Evolutionary conservation across 768 basidiomycete species (phyloP).

Genomic region (Leccinellum luteum): DNA sequence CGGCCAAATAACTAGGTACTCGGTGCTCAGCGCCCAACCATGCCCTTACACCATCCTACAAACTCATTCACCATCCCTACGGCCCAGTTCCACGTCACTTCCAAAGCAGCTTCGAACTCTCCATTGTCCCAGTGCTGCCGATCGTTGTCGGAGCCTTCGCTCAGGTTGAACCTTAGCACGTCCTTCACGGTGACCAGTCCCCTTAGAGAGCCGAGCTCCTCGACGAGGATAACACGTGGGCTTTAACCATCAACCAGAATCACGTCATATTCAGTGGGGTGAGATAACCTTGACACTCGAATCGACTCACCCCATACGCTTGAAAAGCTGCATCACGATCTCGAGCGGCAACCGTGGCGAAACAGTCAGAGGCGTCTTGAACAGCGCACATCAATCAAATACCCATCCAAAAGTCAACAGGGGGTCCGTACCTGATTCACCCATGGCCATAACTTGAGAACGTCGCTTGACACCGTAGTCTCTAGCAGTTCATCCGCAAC

Average conservation of each 20-base stretch:
- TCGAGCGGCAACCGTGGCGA: slow-evolving; percentile 90
- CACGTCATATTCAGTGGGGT: not conserved
- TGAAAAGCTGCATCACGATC: slow-evolving; percentile 97
- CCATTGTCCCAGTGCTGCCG: slow-evolving; percentile 58
- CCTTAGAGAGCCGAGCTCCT: slow-evolving; percentile 74
- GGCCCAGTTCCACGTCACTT: slow-evolving; percentile 60
- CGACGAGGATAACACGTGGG: slow-evolving; percentile 94
- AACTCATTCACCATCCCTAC: slow-evolving; percentile 35
- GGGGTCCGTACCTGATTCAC: slow-evolving; percentile 75
- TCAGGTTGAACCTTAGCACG: slow-evolving; percentile 81
- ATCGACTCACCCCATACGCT: slow-evolving; percentile 86
- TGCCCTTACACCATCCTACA: slow-evolving; percentile 24
- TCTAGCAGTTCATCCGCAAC: slow-evolving; percentile 64
- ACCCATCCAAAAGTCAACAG: not conserved
- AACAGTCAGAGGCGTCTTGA: slow-evolving; percentile 89
- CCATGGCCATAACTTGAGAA: slow-evolving; percentile 80
- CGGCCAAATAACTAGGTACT: not conserved
- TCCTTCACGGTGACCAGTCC: slow-evolving; percentile 97
- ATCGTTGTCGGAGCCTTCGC: slow-evolving; percentile 48
- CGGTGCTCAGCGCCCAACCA: not conserved
- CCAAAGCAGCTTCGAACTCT: slow-evolving; percentile 61
- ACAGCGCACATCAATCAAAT: not conserved
- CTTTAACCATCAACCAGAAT: slow-evolving; percentile 38
- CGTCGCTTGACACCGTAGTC: slow-evolving; percentile 52
- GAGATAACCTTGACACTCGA: not conserved